These are phyloP conservation scores for Annulohypoxylon maeteangense DNA, from an alignment of 495 filamentous ascomycete species.

Conservation along the genomic window DNA sequence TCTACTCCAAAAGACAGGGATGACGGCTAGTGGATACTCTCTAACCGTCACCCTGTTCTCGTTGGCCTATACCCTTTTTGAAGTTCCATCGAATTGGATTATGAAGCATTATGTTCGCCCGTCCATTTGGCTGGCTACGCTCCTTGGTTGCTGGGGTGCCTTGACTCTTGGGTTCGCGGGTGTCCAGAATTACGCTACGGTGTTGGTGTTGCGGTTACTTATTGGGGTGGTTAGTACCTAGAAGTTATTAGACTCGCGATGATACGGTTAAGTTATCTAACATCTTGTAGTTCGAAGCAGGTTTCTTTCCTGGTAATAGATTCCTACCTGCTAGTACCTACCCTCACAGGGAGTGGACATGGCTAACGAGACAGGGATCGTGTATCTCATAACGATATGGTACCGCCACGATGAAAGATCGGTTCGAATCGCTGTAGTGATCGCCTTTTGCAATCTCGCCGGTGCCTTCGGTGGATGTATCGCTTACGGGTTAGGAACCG, in stretches of 20 bases:
- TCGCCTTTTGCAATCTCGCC: constrained; percentile 59
- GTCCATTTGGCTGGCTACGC: constrained; percentile 31
- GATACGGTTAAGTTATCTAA: constrained; percentile 20
- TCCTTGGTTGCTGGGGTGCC: constrained; percentile 36
- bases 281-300: constrained; percentile 45
- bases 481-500: constrained; percentile 43
- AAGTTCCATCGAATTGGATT: constrained; percentile 38
- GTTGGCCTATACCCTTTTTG: constrained; percentile 58
- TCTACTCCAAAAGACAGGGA: constrained; percentile 35
- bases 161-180: constrained; percentile 42
- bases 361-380: constrained; percentile 40
- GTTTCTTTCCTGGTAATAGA: constrained; percentile 53
- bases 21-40: constrained; percentile 32
- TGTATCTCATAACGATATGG: constrained; percentile 60
- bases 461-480: constrained; percentile 61
- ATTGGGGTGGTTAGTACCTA: constrained; percentile 39
- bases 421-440: constrained; percentile 58
- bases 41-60: constrained; percentile 77
- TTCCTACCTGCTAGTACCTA: not conserved
- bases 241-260: not conserved
- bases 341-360: not conserved
- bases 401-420: constrained; percentile 62
- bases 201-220: constrained; percentile 35
- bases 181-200: constrained; percentile 38
- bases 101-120: constrained; percentile 42